phyloP scores from a whole-genome alignment of 306 rosid species.

The Fagus crenata region DNA sequence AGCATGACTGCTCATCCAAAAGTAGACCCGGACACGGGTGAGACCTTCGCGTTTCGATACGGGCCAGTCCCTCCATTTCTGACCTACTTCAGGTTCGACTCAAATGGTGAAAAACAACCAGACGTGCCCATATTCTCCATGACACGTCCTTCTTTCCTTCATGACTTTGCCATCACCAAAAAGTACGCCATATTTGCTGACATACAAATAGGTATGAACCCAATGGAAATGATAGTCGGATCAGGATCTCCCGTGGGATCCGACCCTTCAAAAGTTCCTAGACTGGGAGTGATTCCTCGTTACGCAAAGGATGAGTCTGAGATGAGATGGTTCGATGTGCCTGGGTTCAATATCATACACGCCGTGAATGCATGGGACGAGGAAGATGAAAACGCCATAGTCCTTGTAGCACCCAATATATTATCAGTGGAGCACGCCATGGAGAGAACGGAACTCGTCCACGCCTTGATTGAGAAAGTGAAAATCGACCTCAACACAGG shows the following conservation, averaged over 20 bases:
- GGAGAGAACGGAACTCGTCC: constrained; percentile 70
- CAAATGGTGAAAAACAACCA: constrained; percentile 42
- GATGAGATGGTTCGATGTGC: constrained; percentile 81
- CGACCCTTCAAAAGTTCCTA: constrained; percentile 52
- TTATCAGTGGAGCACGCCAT: constrained; percentile 70
- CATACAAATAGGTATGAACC: constrained; percentile 77
- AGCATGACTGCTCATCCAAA: constrained; percentile 95
- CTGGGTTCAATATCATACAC: constrained; percentile 77
- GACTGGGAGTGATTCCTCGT: constrained; percentile 67
- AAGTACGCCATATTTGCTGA: constrained; percentile 68
- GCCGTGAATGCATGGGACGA: constrained; percentile 94
- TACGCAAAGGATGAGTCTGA: constrained; percentile 58
- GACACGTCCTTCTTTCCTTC: constrained; percentile 61
- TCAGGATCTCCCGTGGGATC: constrained; percentile 68
- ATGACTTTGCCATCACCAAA: constrained; percentile 81
- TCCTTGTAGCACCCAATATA: constrained; percentile 73
- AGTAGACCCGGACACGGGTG: constrained; percentile 58
- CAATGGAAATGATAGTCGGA: constrained; percentile 58
- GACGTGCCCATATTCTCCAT: constrained; percentile 86
- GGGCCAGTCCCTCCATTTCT: constrained; percentile 77
- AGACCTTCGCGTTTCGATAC: constrained; percentile 79
- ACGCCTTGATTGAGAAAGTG: constrained; percentile 69
- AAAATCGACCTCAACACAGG: constrained; percentile 60
- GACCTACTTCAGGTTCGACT: constrained; percentile 64
- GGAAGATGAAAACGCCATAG: constrained; percentile 52